A percentile compares a stretch with the other conserved stretches of the same genome.
phyloP scores from a whole-genome alignment of 495 filamentous ascomycete genomes.

The Eremomyces bilateralis region DNA sequence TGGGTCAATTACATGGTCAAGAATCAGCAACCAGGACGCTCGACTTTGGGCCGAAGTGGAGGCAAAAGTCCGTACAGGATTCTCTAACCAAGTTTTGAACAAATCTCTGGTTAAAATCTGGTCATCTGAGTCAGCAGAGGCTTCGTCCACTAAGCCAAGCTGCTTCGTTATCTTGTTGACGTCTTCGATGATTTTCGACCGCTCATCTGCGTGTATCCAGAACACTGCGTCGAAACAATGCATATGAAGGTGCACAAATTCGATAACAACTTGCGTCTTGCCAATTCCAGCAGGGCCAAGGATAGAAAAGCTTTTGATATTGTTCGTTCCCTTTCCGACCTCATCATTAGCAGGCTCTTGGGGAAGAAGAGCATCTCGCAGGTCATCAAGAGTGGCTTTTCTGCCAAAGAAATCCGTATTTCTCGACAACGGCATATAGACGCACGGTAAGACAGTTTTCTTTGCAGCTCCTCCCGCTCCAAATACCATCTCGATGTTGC shows the following conservation, averaged over 20 bases:
- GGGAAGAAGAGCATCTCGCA: neutral
- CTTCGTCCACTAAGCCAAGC: constrained; percentile 8
- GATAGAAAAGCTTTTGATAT: constrained; percentile 8
- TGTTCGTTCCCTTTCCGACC: neutral
- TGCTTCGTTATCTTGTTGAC: constrained; percentile 6
- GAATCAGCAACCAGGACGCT: constrained; percentile 7
- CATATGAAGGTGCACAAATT: constrained; percentile 6
- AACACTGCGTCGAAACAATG: constrained; percentile 9
- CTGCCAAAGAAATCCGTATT: constrained; percentile 3
- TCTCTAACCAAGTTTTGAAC: constrained; percentile 7
- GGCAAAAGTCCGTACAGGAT: constrained; percentile 3
- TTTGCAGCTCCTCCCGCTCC: too few relatives aligned
- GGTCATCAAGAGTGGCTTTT: neutral
- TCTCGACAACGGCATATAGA: constrained; percentile 1
- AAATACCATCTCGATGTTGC: constrained; percentile 2
- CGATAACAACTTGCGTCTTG: constrained; percentile 9
- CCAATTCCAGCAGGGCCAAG: constrained; percentile 10
- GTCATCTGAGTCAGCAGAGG: constrained; percentile 7
- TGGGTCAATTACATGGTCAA: constrained; percentile 3
- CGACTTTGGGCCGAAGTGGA: neutral
- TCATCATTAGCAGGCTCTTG: neutral
- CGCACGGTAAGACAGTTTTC: constrained; percentile 2
- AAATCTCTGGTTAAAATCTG: constrained; percentile 7
- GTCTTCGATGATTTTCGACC: constrained; percentile 5
- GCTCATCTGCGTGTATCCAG: constrained; percentile 10